phyloP scores from a whole-genome alignment of 495 filamentous ascomycete genomes.

The Stereocaulon alpinum region DNA sequence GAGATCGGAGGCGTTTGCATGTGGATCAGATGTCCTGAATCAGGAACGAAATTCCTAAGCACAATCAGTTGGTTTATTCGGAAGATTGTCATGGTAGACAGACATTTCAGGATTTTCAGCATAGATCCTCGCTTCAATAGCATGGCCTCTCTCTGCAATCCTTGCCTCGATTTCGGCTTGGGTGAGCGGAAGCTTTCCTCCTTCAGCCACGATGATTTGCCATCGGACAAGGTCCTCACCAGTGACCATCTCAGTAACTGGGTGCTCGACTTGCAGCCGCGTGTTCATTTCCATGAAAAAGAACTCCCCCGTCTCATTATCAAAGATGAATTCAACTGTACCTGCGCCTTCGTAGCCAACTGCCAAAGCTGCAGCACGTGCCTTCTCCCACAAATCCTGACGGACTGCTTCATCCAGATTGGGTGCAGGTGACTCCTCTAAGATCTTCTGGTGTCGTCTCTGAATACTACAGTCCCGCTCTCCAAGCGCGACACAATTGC shows the following conservation, averaged over 20 bases:
- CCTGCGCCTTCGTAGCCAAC: slow-evolving; percentile 94
- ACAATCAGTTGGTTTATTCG: background rate
- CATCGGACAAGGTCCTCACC: slow-evolving; percentile 91
- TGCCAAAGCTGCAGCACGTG: slow-evolving; percentile 74
- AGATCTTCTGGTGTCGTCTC: slow-evolving; percentile 87
- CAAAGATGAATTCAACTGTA: slow-evolving; percentile 97
- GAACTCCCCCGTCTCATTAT: slow-evolving; percentile 86
- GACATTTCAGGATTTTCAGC: slow-evolving; percentile 76
- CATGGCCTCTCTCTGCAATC: slow-evolving; percentile 69
- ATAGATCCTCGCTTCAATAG: slow-evolving; percentile 93
- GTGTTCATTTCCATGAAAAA: slow-evolving; percentile 99
- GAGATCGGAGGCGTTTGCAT: slow-evolving; percentile 59
- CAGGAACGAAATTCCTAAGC: slow-evolving; percentile 74
- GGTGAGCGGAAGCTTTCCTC: slow-evolving; percentile 71
- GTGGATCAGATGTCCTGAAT: slow-evolving; percentile 81
- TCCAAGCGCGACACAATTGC: slow-evolving; percentile 73
- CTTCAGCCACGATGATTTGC: slow-evolving; percentile 90
- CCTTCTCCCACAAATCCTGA: slow-evolving; percentile 89
- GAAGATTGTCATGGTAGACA: background rate
- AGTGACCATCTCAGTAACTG: slow-evolving; percentile 94
- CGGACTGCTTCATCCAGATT: slow-evolving; percentile 67
- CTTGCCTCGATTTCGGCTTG: slow-evolving; percentile 71
- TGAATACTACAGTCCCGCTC: slow-evolving; percentile 85
- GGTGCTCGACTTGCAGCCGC: slow-evolving; percentile 91
- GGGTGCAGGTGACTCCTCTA: slow-evolving; percentile 93